phyloP scores from a whole-genome alignment of 2,329 filamentous ascomycete species.

The Nemania diffusa region DNA sequence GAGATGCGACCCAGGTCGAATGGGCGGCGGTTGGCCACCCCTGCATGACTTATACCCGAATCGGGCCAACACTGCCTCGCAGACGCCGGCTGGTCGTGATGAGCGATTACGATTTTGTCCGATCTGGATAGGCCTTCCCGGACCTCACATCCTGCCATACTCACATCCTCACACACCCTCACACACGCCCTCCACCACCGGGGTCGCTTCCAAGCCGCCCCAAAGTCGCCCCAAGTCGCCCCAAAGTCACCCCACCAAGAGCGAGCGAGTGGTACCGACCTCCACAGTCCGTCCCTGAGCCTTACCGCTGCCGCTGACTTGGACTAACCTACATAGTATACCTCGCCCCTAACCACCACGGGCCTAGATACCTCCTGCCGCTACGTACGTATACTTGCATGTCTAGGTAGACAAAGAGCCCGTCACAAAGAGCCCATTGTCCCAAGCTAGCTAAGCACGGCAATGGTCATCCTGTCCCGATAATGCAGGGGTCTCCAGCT shows the following conservation, averaged over 20 bases:
- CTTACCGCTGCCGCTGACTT: conserved; percentile 19
- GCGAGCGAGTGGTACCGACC: too few species aligned
- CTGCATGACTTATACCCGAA: conserved; percentile 30
- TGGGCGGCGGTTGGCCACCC: conserved; percentile 14
- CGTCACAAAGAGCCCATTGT: conserved; percentile 32
- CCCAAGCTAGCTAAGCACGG: conserved; percentile 16
- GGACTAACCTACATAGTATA: neutral
- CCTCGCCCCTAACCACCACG: neutral
- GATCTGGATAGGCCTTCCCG: conserved; percentile 22
- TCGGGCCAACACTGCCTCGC: conserved; percentile 16
- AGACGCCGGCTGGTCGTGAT: conserved; percentile 19
- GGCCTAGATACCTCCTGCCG: conserved; percentile 2
- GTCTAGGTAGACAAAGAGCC: neutral
- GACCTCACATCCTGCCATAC: too few species aligned
- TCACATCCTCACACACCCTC: neutral
- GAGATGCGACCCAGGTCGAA: conserved; percentile 26
- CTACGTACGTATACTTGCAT: neutral
- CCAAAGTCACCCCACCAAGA: conserved; percentile 10
- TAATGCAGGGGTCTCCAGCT: conserved; percentile 45
- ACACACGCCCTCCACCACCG: neutral
- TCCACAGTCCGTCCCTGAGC: conserved; percentile 9
- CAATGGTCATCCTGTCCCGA: conserved; percentile 42
- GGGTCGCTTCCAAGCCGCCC: neutral
- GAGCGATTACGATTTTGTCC: conserved; percentile 35
- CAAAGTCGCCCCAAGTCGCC: neutral